Conservation (phyloP, 495 filamentous ascomycete genomes). For the Staphylotrichum longicolle region DNA sequence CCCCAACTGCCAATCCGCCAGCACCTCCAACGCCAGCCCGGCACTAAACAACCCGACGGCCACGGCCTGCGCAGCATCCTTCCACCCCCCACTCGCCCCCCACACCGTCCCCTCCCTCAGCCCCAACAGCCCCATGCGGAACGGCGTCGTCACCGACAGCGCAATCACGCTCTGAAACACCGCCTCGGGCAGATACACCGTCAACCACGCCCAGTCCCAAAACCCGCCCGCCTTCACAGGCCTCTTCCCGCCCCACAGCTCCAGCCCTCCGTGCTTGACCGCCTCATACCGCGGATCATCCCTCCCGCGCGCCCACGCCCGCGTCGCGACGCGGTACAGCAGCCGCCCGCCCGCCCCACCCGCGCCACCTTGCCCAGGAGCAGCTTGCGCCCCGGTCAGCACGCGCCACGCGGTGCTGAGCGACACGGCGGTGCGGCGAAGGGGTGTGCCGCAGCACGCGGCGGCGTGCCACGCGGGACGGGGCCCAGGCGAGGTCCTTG, state of each 20-base stretch:
- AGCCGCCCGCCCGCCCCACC: conserved; percentile 54
- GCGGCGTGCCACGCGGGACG: conserved; percentile 58
- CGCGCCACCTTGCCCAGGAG: conserved; percentile 52
- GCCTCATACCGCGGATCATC: conserved; percentile 56
- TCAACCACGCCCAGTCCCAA: conserved; percentile 53
- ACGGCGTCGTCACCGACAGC: conserved; percentile 55
- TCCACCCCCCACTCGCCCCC: conserved; percentile 15
- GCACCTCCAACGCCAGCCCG: conserved; percentile 52
- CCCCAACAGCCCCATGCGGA: conserved; percentile 29
- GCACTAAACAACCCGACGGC: conserved; percentile 54
- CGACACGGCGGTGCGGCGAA: too few species aligned
- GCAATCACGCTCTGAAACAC: conserved; percentile 52
- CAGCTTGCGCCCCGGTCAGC: conserved; percentile 51
- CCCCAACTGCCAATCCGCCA: conserved; percentile 55
- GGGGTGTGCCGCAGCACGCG: conserved; percentile 44
- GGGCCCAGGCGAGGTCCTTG: conserved; percentile 60
- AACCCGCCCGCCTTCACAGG: conserved; percentile 33
- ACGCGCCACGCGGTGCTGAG: conserved; percentile 38
- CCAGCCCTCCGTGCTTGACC: conserved; percentile 41
- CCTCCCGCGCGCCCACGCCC: conserved; percentile 35
- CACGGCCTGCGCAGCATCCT: conserved; percentile 37
- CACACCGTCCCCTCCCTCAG: conserved; percentile 22
- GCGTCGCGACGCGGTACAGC: conserved; percentile 50
- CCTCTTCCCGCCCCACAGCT: neutral
- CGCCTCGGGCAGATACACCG: conserved; percentile 53